Percentiles rank a stretch among this genome's conserved stretches.
These are phyloP conservation scores for Linum trigynum DNA, from an alignment of 345 rosid genomes.

Conservation along the genomic window DNA sequence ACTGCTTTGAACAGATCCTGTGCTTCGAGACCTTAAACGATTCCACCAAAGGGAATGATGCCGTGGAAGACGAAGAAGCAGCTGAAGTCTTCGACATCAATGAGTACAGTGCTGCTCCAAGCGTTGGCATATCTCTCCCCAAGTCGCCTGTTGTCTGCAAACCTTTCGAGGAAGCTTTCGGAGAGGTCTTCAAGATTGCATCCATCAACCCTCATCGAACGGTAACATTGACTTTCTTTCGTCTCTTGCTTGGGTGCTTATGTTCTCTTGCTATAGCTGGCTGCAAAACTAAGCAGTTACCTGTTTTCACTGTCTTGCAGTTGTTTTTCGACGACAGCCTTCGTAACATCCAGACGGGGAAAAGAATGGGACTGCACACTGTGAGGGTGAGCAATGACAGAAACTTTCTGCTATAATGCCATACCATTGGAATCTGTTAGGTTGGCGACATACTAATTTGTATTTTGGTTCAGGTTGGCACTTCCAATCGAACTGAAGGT, in stretches of 20 bases:
- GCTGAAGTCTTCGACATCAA: conserved; percentile 1
- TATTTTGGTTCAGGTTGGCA: neutral
- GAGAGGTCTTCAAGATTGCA: conserved; percentile 3
- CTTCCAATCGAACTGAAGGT: conserved; percentile 4
- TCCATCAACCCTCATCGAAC: conserved; percentile 3
- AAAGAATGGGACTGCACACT: conserved; percentile 1
- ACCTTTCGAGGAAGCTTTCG: conserved; percentile 3
- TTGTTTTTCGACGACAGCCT: conserved; percentile 8
- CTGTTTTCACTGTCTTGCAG: neutral
- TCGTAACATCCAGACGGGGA: conserved; percentile 1
- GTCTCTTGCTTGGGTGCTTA: too few species aligned
- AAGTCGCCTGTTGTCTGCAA: conserved; percentile 6
- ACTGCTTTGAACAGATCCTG: conserved; percentile 6
- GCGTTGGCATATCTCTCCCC: neutral
- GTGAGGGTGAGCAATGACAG: conserved; percentile 4
- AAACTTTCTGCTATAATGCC: neutral
- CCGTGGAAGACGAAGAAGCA: conserved; percentile 1
- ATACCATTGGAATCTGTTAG: neutral
- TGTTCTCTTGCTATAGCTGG: too few species aligned
- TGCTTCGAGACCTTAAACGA: conserved; percentile 7
- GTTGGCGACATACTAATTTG: neutral
- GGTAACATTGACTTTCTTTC: neutral
- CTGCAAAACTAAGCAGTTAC: neutral
- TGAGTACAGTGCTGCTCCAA: neutral
- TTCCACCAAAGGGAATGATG: neutral